Evolutionary conservation across 2,329 filamentous ascomycete species (phyloP).

Genomic region (Nothophaeocryptopus gaeumannii): DNA sequence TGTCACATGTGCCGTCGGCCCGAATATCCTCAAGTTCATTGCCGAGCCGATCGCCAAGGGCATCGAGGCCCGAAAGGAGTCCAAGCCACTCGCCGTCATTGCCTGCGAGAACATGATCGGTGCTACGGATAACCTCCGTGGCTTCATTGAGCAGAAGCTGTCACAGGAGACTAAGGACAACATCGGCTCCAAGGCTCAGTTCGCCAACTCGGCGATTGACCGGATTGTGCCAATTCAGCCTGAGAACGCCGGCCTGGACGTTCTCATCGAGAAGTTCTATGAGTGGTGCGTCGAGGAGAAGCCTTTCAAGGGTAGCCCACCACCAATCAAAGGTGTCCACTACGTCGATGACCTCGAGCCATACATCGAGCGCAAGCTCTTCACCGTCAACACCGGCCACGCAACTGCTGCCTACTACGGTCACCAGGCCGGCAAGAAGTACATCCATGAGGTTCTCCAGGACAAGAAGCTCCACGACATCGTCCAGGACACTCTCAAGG

Average conservation of each 20-base stretch:
- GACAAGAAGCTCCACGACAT: slow-evolving; percentile 76
- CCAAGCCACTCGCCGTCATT: slow-evolving; percentile 79
- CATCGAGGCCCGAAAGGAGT: slow-evolving; percentile 68
- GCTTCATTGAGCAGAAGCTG: slow-evolving; percentile 71
- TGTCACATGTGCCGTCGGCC: slow-evolving; percentile 95
- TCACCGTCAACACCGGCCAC: slow-evolving; percentile 98
- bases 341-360: slow-evolving; percentile 89
- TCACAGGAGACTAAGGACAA: slow-evolving; percentile 63
- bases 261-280: slow-evolving; percentile 97
- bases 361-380: slow-evolving; percentile 99
- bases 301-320: slow-evolving; percentile 71
- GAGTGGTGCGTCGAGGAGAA: slow-evolving; percentile 95
- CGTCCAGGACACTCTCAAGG: slow-evolving; percentile 74
- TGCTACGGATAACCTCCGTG: slow-evolving; percentile 82
- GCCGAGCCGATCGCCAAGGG: slow-evolving; percentile 94
- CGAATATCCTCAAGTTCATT: slow-evolving; percentile 94
- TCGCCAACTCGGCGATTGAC: slow-evolving; percentile 97
- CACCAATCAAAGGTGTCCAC: slow-evolving; percentile 79
- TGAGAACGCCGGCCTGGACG: slow-evolving; percentile 74
- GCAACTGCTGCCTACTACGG: slow-evolving; percentile 95
- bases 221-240: slow-evolving; percentile 94
- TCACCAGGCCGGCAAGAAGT: slow-evolving; percentile 79
- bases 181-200: slow-evolving; percentile 73
- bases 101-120: slow-evolving; percentile 98
- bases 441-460: slow-evolving; percentile 82